Evolutionary conservation across 2,329 filamentous ascomycete species (phyloP).

Genomic region (Trichoderma arundinaceum): DNA sequence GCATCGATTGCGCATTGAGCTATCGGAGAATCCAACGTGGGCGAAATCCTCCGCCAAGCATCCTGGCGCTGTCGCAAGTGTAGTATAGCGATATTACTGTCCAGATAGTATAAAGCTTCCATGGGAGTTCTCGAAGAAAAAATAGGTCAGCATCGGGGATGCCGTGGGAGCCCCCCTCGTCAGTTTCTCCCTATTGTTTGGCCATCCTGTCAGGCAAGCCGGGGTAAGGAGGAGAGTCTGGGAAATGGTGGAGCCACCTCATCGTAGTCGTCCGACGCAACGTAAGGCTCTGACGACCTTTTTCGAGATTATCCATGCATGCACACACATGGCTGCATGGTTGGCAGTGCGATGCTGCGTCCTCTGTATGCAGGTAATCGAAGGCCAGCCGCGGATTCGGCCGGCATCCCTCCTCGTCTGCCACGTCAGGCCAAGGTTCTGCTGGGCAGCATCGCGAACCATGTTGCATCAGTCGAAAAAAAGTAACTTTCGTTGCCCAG

Average conservation of each 20-base stretch:
- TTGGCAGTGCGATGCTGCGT: neutral
- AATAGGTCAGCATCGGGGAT: slow-evolving; percentile 21
- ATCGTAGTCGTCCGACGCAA: slow-evolving; percentile 17
- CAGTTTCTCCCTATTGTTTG: slow-evolving; percentile 3
- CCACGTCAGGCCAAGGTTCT: slow-evolving; percentile 26
- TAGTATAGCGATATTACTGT: neutral
- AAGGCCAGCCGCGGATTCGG: neutral
- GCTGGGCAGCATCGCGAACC: slow-evolving; percentile 20
- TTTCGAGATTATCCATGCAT: slow-evolving; percentile 12
- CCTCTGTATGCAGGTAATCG: neutral
- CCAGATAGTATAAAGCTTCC: slow-evolving; percentile 11
- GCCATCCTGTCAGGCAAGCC: slow-evolving; percentile 2
- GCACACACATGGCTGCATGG: slow-evolving; percentile 1
- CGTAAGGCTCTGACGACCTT: slow-evolving; percentile 13
- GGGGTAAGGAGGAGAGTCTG: neutral
- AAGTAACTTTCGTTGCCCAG: slow-evolving; percentile 18
- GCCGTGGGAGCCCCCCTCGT: slow-evolving; percentile 11
- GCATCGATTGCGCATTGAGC: neutral
- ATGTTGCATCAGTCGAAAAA: neutral
- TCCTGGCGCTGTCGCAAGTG: neutral
- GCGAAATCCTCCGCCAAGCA: neutral
- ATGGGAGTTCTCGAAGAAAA: slow-evolving; percentile 11
- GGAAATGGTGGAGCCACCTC: slow-evolving; percentile 16
- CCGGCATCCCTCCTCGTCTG: slow-evolving; percentile 1
- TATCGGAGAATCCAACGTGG: neutral